Evolutionary conservation across 805 yeast species (phyloP).

Genomic region (Candida sonorensis): DNA sequence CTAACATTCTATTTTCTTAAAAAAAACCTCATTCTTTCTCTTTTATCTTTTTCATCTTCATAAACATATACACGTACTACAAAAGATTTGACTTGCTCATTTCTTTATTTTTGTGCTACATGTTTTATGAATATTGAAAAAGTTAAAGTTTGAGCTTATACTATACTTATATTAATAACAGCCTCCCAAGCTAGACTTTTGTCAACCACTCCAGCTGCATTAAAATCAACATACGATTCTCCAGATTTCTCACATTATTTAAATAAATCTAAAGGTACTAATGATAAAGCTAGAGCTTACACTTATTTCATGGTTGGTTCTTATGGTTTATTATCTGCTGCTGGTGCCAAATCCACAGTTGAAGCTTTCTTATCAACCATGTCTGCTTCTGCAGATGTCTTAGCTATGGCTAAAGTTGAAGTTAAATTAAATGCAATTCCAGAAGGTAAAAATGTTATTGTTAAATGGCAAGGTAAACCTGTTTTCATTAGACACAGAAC

Average conservation of each 20-base stretch:
- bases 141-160: too few relatives aligned
- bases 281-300: conserved; percentile 74
- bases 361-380: conserved; percentile 86
- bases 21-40: too few relatives aligned
- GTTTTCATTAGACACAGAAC: conserved; percentile 99
- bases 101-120: too few relatives aligned
- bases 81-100: neutral
- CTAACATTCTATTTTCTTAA: neutral
- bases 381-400: conserved; percentile 98
- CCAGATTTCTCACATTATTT: conserved; percentile 85
- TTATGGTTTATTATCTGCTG: conserved; percentile 82
- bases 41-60: too few relatives aligned
- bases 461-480: conserved; percentile 99
- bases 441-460: conserved; percentile 95
- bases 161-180: conserved; percentile 3
- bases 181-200: conserved; percentile 39
- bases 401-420: conserved; percentile 99
- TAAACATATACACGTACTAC: too few relatives aligned
- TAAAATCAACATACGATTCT: conserved; percentile 77
- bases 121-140: too few relatives aligned
- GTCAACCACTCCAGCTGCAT: conserved; percentile 41
- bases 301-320: conserved; percentile 98
- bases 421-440: conserved; percentile 91
- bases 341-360: conserved; percentile 93
- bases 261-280: conserved; percentile 57